Conservation (phyloP, 2,329 filamentous ascomycete species). For the Celoporthe dispersa region DNA sequence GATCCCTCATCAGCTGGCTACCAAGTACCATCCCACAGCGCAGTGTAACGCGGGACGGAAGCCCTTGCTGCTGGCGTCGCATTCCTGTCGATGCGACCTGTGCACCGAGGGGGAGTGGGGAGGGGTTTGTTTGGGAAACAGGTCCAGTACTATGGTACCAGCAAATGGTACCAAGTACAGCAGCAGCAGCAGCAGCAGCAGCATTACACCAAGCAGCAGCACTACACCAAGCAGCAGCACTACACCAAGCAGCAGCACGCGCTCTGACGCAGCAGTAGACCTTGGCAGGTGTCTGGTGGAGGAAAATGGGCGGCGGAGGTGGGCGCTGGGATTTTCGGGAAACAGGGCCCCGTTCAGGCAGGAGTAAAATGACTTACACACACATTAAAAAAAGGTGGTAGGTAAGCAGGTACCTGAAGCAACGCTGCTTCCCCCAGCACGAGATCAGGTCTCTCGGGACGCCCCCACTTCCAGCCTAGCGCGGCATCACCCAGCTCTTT, state of each 20-base stretch:
- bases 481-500: not conserved
- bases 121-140: not conserved
- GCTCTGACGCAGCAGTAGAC: too few relatives aligned
- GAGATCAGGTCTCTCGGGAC: not conserved
- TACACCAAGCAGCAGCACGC: too few relatives aligned
- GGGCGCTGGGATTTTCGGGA: conserved; percentile 10
- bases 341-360: conserved; percentile 11
- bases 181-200: too few relatives aligned
- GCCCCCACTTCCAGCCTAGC: not conserved
- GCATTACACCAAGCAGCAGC: too few relatives aligned
- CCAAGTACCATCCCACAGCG: not conserved
- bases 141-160: not conserved
- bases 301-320: not conserved
- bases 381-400: not conserved
- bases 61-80: not conserved
- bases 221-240: too few relatives aligned
- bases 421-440: not conserved
- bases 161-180: too few relatives aligned
- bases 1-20: not conserved
- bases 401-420: not conserved
- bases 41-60: conserved; percentile 1
- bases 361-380: not conserved
- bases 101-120: not conserved
- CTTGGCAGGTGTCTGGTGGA: not conserved
- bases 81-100: not conserved